phyloP scores from a whole-genome alignment of 2,329 filamentous ascomycete genomes.

The Venturia effusa region DNA sequence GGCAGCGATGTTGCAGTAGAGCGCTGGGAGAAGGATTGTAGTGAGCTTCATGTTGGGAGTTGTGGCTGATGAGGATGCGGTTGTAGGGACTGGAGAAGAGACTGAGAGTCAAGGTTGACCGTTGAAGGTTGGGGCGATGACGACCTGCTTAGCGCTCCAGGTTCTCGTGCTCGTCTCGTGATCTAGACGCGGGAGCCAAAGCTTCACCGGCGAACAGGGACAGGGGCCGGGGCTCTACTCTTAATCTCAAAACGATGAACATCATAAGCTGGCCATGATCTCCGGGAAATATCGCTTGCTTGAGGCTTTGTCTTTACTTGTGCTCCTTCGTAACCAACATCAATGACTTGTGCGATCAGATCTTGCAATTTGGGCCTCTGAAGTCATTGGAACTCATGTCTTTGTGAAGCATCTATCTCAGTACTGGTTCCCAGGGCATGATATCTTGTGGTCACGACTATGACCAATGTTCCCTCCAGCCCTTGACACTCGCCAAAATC shows the following conservation, averaged over 20 bases:
- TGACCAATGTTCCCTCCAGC: not conserved
- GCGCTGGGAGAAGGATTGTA: not conserved
- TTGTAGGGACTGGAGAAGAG: not conserved
- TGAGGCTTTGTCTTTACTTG: too few species aligned
- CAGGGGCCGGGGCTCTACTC: too few species aligned
- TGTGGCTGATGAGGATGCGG: not conserved
- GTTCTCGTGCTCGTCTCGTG: too few species aligned
- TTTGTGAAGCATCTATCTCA: too few species aligned
- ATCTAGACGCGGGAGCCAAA: not conserved
- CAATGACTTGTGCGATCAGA: too few species aligned
- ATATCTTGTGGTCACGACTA: not conserved
- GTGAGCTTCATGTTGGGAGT: constrained; percentile 6
- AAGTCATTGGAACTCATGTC: not conserved
- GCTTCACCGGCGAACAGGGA: not conserved
- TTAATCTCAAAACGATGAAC: not conserved
- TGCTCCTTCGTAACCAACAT: too few species aligned
- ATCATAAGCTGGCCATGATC: not conserved
- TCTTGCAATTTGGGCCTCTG: not conserved
- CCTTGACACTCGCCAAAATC: not conserved
- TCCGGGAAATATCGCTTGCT: too few species aligned
- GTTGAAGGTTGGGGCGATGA: not conserved
- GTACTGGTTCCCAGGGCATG: not conserved
- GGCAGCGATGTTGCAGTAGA: constrained; percentile 1
- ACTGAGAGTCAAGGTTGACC: not conserved
- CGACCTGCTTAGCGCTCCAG: not conserved